These are phyloP conservation scores for Prunus salicina DNA, from an alignment of 306 rosid species.

Conservation along the genomic window DNA sequence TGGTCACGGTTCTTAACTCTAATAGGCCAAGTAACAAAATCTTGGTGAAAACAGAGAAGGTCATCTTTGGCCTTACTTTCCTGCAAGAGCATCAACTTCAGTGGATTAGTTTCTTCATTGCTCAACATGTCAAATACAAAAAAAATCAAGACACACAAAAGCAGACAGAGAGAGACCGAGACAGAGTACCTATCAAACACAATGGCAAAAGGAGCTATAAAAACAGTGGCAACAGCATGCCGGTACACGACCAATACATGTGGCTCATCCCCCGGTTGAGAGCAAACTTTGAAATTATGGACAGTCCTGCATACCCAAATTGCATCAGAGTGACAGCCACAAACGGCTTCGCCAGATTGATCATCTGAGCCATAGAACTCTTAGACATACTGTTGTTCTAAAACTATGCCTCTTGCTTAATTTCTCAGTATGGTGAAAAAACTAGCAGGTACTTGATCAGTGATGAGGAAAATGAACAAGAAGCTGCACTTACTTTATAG, in stretches of 20 bases:
- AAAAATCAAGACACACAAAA: neutral
- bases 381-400: neutral
- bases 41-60: constrained; percentile 30
- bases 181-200: constrained; percentile 38
- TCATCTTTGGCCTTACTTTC: constrained; percentile 53
- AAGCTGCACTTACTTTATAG: constrained; percentile 6
- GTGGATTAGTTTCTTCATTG: neutral
- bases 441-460: neutral
- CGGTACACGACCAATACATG: constrained; percentile 45
- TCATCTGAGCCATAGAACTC: constrained; percentile 10
- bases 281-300: constrained; percentile 37
- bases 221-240: constrained; percentile 34
- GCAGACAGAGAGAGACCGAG: neutral
- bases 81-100: constrained; percentile 23
- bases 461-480: neutral
- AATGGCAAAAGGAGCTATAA: constrained; percentile 50
- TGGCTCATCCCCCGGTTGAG: constrained; percentile 51
- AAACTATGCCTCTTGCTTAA: neutral
- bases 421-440: neutral
- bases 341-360: constrained; percentile 31
- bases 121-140: neutral
- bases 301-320: constrained; percentile 49
- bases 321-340: constrained; percentile 41
- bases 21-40: constrained; percentile 34
- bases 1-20: constrained; percentile 28